Evolutionary conservation across 345 rosid species (phyloP).

Genomic region (Angophora floribunda): DNA sequence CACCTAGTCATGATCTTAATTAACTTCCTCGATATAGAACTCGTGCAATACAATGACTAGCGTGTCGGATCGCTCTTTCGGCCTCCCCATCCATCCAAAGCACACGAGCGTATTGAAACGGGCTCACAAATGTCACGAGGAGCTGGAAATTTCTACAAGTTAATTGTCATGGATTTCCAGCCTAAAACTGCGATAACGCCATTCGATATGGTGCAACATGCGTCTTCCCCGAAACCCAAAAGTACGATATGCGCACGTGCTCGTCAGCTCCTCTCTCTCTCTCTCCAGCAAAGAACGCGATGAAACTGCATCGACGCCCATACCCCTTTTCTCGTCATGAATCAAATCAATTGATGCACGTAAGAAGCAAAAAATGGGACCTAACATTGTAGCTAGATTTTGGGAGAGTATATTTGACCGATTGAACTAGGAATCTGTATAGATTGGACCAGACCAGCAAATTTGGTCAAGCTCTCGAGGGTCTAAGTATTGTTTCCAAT

Average conservation of each 20-base stretch:
- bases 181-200: background rate
- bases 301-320: background rate
- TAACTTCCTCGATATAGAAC: too few species aligned
- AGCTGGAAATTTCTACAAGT: accelerated
- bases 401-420: too few species aligned
- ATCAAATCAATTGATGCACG: background rate
- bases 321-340: accelerated
- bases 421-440: too few species aligned
- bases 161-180: accelerated
- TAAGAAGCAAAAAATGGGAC: accelerated
- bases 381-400: accelerated
- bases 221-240: background rate
- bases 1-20: accelerated
- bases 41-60: too few species aligned
- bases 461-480: too few species aligned
- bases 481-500: too few species aligned
- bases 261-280: background rate
- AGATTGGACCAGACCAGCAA: too few species aligned
- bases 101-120: background rate
- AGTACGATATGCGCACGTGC: background rate
- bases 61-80: accelerated
- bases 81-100: too few species aligned
- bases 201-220: background rate
- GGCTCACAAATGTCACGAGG: background rate
- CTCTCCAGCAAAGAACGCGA: background rate